A percentile compares a stretch with the other conserved stretches of the same genome.
phyloP scores from a whole-genome alignment of 2,329 filamentous ascomycete genomes.

The Aspergillus piperis region DNA sequence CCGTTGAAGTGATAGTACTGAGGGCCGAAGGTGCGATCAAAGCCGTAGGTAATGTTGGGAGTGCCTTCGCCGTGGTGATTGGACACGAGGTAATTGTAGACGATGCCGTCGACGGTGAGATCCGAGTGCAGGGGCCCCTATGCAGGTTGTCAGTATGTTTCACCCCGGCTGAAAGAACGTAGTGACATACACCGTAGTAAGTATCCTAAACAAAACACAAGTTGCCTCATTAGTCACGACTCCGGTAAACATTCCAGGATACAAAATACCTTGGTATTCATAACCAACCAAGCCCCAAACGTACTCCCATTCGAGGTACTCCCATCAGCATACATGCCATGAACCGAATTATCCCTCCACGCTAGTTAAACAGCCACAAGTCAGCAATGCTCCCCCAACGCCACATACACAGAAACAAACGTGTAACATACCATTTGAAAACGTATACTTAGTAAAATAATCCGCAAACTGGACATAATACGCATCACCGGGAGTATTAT shows the following conservation, averaged over 20 bases:
- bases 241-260: background rate
- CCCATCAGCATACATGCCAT: constrained; percentile 58
- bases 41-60: constrained; percentile 65
- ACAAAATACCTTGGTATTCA: constrained; percentile 60
- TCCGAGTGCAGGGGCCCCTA: constrained; percentile 63
- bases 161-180: background rate
- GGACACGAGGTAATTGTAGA: constrained; percentile 66
- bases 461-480: constrained; percentile 60
- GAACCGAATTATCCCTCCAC: constrained; percentile 60
- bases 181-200: constrained; percentile 28
- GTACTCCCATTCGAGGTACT: constrained; percentile 52
- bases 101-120: constrained; percentile 63
- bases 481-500: constrained; percentile 55
- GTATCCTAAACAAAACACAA: constrained; percentile 24
- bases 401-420: background rate
- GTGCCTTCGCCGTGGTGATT: constrained; percentile 66
- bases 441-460: constrained; percentile 69
- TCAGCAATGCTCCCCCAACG: background rate
- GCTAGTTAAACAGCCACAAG: background rate
- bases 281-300: constrained; percentile 64
- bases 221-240: background rate
- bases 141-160: background rate
- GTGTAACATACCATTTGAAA: constrained; percentile 49
- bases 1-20: constrained; percentile 66
- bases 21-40: constrained; percentile 66